Evolutionary conservation across 768 basidiomycete genomes (phyloP), one percentile per base, ranked within the genome.

Genomic region (Termitomyces titanicus): DNA sequence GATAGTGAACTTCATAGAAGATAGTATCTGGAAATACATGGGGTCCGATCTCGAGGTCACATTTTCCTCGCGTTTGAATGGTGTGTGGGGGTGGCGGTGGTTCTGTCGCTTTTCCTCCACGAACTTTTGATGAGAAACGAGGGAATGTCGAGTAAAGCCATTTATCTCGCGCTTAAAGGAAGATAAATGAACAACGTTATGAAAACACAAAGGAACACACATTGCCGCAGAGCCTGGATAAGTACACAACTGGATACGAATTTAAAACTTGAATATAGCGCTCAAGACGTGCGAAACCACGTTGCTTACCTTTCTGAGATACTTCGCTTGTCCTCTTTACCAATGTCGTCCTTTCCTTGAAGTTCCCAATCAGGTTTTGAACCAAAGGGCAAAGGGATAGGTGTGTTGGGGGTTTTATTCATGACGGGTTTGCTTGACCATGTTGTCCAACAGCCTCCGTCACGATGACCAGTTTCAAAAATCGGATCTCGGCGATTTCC

Each of bases 1-100:
- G 75, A 68, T 91, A 92, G 63, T 84, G 79, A 9, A 88, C 86
- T 69, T 92, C 88, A 59, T 83, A 90, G 56, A 93, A 73, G 0
- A 79, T 74, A 0, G 89, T 90, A 22, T 85, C 81, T 33, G 73
- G 64, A 62, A 92, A 92, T 25, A 75, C 70, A 66, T 90, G 89
- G 13, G 91, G 91, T 5, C 90, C 91, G 31, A 93, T 82, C 61
- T 82, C 77, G 35, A 94, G 68, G 52, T 86, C 81, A 66, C 85
- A 92, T 64, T 75, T 81, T 43, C 88, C 89, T 34, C 85, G 76
- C 31, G 75, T 75, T 60, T 82, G 81, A 52, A 85, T 79, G 1
- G 80, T 85, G 64, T 90, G 87, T 0, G 86, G 83, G 3, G 86
- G 86, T 38, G 82, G 83, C 24, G 72, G 66, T 20, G 77, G 71